Base-by-base conservation (phyloP, 495 filamentous ascomycete species). In the Extremus antarcticus region DNA sequence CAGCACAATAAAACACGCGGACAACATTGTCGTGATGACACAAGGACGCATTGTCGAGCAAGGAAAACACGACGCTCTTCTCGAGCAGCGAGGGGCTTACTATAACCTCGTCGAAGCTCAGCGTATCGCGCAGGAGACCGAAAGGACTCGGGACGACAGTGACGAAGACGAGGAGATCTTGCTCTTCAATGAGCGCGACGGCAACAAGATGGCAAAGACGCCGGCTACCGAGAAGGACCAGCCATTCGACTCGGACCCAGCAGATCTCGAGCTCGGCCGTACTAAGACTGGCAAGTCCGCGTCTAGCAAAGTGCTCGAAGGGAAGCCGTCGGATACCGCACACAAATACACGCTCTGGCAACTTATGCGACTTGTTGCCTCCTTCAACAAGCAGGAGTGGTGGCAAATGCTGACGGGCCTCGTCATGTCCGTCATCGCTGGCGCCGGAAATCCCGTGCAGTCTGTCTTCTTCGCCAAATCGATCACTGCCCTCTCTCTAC, bases 11-110 rank as follows among this genome's bases (percentile, higher is more conserved):
- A 91, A 85, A 69, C 79, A 85, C 54, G 91, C 90, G 0, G 84
- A 95, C 66, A 98, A 95, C 65, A 98, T 98, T 56, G 88, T 96
- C 17, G 89, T 95, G 60, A 88, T 98, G 82, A 76, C 81, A 13
- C 70, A 85, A 53, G 92, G 92, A 48, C 67, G 75, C 19, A 94
- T 96, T 55, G 76, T 92, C n/a, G 92, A 98, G 64, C 88, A 90
- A 69, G 89, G 89, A 51, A 86, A 79, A 4, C 89, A 95, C 62
- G 76, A 87, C 51, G 73, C 82, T 17, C 73, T 95, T 11, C 66
- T 94, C 3, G 76, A 74, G 35, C 68, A 62, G 15, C 66, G 73
- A 29, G 78, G 76, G 38, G 79, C 86, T 3, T 95, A 95, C 67
- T 80, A 76, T 64, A 81, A 78, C 40, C 76, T 94, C 15, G 87